phyloP scores from a whole-genome alignment of 192 early-diverging fungal genomes.

The Linnemannia hyalina region DNA sequence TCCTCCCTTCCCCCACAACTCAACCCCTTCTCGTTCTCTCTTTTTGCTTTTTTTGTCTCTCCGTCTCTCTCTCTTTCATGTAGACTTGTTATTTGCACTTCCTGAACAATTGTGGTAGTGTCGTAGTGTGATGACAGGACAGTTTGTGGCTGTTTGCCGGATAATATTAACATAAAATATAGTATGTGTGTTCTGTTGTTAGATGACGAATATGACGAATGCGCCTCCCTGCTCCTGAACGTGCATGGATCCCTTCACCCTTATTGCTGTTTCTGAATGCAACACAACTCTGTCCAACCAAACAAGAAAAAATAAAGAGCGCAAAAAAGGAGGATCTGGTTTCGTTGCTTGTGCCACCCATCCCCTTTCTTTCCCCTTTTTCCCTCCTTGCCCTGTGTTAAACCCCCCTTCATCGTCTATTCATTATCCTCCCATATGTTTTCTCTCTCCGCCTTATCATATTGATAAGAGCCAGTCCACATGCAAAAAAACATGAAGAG shows the following conservation, averaged over 20 bases:
- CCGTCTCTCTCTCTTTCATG: not conserved
- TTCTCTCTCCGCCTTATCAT: not conserved
- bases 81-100: no score
- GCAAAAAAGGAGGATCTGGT: not conserved
- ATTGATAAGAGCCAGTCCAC: not conserved
- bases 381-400: not conserved
- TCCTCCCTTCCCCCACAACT: not conserved
- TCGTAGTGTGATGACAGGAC: no score
- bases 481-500: not conserved
- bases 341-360: not conserved
- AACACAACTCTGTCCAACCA: not conserved
- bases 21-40: not conserved
- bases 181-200: not conserved
- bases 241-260: not conserved
- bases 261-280: not conserved
- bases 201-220: slow-evolving; percentile 8
- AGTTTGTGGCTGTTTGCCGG: no score
- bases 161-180: not conserved
- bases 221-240: not conserved
- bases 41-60: not conserved
- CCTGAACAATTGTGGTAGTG: no score
- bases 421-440: not conserved
- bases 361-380: not conserved
- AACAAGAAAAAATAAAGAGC: slow-evolving; percentile 7
- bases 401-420: not conserved